These are phyloP conservation scores for Xylariaceae sp. DNA, from an alignment of 2,329 filamentous ascomycete genomes.

Conservation along the genomic window DNA sequence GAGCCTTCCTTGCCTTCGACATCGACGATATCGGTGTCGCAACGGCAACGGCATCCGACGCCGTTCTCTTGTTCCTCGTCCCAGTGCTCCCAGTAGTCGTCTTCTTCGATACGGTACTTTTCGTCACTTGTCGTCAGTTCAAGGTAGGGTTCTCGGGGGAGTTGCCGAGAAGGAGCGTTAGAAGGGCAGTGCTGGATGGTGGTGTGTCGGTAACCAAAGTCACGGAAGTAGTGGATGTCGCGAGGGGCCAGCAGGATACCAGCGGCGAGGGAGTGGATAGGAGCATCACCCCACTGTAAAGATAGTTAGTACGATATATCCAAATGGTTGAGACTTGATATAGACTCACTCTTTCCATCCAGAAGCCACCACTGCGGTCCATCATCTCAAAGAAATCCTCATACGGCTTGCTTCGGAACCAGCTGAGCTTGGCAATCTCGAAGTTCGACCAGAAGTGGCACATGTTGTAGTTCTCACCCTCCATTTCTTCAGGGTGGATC, in stretches of 20 bases:
- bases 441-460: slow-evolving; percentile 99
- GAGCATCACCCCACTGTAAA: slow-evolving; percentile 92
- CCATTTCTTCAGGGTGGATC: slow-evolving; percentile 89
- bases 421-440: slow-evolving; percentile 89
- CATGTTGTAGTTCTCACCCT: slow-evolving; percentile 98
- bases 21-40: slow-evolving; percentile 95
- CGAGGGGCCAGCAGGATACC: slow-evolving; percentile 74
- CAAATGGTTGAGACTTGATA: neutral
- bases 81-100: slow-evolving; percentile 89
- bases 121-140: slow-evolving; percentile 77
- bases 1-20: slow-evolving; percentile 97
- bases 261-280: slow-evolving; percentile 94
- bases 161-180: slow-evolving; percentile 84
- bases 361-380: slow-evolving; percentile 96
- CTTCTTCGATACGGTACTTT: slow-evolving; percentile 82
- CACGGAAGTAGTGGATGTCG: slow-evolving; percentile 98
- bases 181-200: slow-evolving; percentile 98
- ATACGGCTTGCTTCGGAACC: slow-evolving; percentile 96
- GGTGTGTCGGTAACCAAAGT: slow-evolving; percentile 96
- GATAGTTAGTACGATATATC: slow-evolving; percentile 32
- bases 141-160: slow-evolving; percentile 72
- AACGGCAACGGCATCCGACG: slow-evolving; percentile 91
- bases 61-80: slow-evolving; percentile 91
- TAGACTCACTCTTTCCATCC: slow-evolving; percentile 83
- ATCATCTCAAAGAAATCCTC: slow-evolving; percentile 99